These are phyloP conservation scores for Magnaporthiopsis poae DNA, from an alignment of 2,329 filamentous ascomycete genomes.

Conservation along the genomic window DNA sequence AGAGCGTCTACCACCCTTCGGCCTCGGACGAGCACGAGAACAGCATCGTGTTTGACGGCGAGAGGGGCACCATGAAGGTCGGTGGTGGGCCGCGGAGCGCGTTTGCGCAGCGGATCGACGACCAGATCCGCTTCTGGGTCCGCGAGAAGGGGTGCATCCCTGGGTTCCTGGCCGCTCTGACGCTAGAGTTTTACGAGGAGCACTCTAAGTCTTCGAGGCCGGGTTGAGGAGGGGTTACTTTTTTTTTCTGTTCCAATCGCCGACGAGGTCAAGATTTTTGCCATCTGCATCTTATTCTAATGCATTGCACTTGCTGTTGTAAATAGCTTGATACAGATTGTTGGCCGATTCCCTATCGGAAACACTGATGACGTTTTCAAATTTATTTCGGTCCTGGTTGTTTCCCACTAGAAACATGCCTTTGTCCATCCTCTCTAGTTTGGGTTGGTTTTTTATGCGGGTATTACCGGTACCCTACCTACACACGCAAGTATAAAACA, in stretches of 20 bases:
- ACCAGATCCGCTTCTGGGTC: slow-evolving; percentile 91
- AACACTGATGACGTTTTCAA: background rate
- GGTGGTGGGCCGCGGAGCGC: slow-evolving; percentile 76
- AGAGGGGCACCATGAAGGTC: slow-evolving; percentile 96
- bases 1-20: slow-evolving; percentile 71
- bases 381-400: background rate
- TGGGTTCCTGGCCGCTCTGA: slow-evolving; percentile 82
- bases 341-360: background rate
- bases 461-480: too few species aligned
- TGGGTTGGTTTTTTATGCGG: background rate
- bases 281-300: background rate
- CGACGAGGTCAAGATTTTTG: background rate
- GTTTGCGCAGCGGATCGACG: slow-evolving; percentile 76
- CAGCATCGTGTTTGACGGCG: slow-evolving; percentile 77
- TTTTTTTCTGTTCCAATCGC: too few species aligned
- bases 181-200: slow-evolving; percentile 85
- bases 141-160: slow-evolving; percentile 87
- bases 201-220: slow-evolving; percentile 23
- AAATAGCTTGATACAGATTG: background rate
- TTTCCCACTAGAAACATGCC: background rate
- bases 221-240: background rate
- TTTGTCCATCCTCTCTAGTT: background rate
- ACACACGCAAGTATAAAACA: too few species aligned
- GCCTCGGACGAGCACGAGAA: slow-evolving; percentile 60
- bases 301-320: background rate